Evolutionary conservation across 352 stramenopile species (phyloP).

Genomic region (Pythium apleroticum): DNA sequence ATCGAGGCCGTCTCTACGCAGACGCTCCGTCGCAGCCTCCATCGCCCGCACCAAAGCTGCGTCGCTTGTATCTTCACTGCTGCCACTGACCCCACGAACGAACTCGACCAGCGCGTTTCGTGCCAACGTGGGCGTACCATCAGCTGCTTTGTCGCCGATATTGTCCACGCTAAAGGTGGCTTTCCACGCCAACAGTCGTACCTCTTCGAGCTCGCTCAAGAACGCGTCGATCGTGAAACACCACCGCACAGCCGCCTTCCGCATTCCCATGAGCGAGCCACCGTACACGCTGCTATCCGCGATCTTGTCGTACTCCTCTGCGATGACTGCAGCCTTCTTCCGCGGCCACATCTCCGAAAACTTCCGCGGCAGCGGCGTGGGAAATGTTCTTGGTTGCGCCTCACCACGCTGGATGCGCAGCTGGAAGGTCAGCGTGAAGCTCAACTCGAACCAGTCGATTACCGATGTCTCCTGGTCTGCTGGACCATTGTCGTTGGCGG

Average conservation of each 20-base stretch:
- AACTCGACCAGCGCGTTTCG: neutral
- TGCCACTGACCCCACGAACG: neutral
- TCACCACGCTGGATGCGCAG: neutral
- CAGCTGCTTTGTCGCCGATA: neutral
- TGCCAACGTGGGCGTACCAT: neutral
- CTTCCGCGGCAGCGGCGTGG: neutral
- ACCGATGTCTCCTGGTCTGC: neutral
- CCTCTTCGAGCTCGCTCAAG: neutral
- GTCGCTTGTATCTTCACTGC: neutral
- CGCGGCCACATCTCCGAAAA: neutral
- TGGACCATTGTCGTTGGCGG: neutral
- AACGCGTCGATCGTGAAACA: neutral
- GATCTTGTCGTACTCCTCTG: neutral
- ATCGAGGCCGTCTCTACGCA: neutral
- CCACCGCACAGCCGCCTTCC: neutral
- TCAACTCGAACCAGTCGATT: neutral
- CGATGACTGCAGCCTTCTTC: neutral
- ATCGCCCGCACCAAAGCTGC: neutral
- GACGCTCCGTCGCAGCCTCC: neutral
- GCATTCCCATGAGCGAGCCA: neutral
- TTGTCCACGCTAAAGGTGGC: neutral
- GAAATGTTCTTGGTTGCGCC: neutral
- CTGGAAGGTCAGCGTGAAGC: neutral
- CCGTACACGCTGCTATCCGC: neutral
- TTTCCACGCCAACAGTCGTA: neutral